Evolutionary conservation across 805 yeast species (phyloP).

Genomic region (Scheffersomyces amazonensis): DNA sequence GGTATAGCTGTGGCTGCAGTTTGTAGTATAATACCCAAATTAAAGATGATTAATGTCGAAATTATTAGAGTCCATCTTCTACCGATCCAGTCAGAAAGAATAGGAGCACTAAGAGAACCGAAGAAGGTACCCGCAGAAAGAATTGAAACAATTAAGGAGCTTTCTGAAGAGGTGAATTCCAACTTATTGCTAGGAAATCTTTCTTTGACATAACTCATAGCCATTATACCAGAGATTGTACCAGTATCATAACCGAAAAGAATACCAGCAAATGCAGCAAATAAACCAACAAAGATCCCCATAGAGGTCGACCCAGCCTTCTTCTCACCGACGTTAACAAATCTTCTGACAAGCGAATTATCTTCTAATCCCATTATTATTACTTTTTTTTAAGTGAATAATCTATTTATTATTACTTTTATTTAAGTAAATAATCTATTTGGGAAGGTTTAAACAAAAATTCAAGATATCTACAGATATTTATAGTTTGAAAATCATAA

Average conservation of each 20-base stretch:
- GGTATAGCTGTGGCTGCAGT: constrained; percentile 33
- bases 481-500: too few species aligned
- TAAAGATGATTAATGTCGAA: constrained; percentile 31
- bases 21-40: constrained; percentile 37
- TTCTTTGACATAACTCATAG: constrained; percentile 34
- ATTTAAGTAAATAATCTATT: too few species aligned
- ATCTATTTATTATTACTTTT: too few species aligned
- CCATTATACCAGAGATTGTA: constrained; percentile 40
- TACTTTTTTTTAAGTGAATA: too few species aligned
- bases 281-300: constrained; percentile 38
- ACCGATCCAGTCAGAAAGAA: constrained; percentile 35
- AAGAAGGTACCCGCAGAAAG: constrained; percentile 43
- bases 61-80: constrained; percentile 36
- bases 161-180: constrained; percentile 17
- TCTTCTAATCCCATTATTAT: constrained; percentile 44
- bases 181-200: constrained; percentile 17
- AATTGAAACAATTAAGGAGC: constrained; percentile 21
- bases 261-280: constrained; percentile 42
- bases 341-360: constrained; percentile 25
- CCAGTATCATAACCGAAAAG: constrained; percentile 44
- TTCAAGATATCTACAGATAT: too few species aligned
- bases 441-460: too few species aligned
- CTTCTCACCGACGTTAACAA: constrained; percentile 45
- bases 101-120: constrained; percentile 37
- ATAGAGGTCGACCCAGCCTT: constrained; percentile 42